Base-by-base conservation (phyloP, 805 yeast species). In the Saturnispora serradocipensis region DNA sequence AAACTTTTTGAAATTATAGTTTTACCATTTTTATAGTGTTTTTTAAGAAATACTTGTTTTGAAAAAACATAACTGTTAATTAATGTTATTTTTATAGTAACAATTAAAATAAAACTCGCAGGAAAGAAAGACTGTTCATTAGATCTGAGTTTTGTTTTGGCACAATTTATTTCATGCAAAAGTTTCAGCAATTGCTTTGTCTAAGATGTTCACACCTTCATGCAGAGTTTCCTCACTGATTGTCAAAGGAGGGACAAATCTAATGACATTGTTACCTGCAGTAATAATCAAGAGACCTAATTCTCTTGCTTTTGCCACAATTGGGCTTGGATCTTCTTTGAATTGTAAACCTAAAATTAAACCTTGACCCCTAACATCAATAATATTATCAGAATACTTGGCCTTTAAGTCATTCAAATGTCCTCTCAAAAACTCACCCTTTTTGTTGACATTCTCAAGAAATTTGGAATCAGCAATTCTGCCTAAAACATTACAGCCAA, bases 161-260 rank as follows among this genome's bases (percentile, higher is more conserved):
- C 22, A 24, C 5, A 22, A 25, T 32, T 11, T 9, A 34, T 20
- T 25, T 28, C 39, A 24, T 20, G 27, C 36, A 24, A 39, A 62
- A 38, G 65, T 59, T 40, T 64, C 60, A 46, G 64, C 67, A 25
- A 86, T 63, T 27, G 85, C 81, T 40, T 74, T 65, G 52, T 78
- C 84, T 53, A 91, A 77, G 43, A 89, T 78, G 13, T 74, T 75
- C 48, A 93, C 67, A 34, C 98, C 99, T 56, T 80, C 77, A 43
- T 73, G 73, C 42, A 88, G 80, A 39, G 76, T 80, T 28, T 80
- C 82, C 49, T 83, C 81, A 28, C 81, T 82, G 54, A 90, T 88
- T 58, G 85, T 89, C 64, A 93, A 75, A 7, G 98, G 93, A 32
- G 99, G 99, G 30, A 91, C 93, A 56, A 93, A 74, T 69, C 99